phyloP scores from a whole-genome alignment of 768 basidiomycete species.

The Lactifluus hygrophoroides region DNA sequence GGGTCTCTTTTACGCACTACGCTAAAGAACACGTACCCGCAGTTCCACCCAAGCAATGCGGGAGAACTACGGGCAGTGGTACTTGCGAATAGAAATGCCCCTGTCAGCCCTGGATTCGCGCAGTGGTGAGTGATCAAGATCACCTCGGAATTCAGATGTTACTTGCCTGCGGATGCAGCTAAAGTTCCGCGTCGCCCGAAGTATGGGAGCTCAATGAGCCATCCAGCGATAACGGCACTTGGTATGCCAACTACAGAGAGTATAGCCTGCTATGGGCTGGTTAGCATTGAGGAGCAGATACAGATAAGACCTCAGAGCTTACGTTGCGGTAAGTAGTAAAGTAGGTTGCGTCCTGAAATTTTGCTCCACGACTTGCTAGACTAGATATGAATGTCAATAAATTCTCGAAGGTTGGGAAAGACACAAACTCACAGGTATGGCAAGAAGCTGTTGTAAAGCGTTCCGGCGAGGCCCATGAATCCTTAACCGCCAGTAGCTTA shows the following conservation, averaged over 20 bases:
- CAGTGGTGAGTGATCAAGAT: conserved; percentile 38
- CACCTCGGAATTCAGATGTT: conserved; percentile 13
- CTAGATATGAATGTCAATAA: conserved; percentile 16
- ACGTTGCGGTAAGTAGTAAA: conserved; percentile 32
- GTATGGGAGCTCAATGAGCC: conserved; percentile 54
- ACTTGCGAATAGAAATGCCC: conserved; percentile 62
- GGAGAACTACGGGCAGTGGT: conserved; percentile 67
- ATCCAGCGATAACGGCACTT: conserved; percentile 63
- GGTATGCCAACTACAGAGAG: conserved; percentile 61
- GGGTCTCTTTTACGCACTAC: conserved; percentile 34
- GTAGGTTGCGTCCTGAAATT: conserved; percentile 30
- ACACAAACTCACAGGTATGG: conserved; percentile 27
- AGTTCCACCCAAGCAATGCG: conserved; percentile 72
- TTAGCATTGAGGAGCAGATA: not conserved
- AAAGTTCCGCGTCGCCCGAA: conserved; percentile 63
- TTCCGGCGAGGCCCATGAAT: conserved; percentile 31
- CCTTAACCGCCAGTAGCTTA: conserved; percentile 15
- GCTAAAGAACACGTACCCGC: conserved; percentile 57
- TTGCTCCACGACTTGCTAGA: conserved; percentile 29
- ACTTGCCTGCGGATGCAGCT: conserved; percentile 53
- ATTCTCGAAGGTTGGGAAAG: not conserved
- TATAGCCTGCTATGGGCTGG: conserved; percentile 49
- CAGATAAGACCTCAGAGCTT: not conserved
- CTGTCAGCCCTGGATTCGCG: conserved; percentile 55
- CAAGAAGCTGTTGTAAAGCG: conserved; percentile 33